These are phyloP conservation scores for Aspergillus quadricinctus DNA, from an alignment of 2,329 filamentous ascomycete species.

Conservation along the genomic window DNA sequence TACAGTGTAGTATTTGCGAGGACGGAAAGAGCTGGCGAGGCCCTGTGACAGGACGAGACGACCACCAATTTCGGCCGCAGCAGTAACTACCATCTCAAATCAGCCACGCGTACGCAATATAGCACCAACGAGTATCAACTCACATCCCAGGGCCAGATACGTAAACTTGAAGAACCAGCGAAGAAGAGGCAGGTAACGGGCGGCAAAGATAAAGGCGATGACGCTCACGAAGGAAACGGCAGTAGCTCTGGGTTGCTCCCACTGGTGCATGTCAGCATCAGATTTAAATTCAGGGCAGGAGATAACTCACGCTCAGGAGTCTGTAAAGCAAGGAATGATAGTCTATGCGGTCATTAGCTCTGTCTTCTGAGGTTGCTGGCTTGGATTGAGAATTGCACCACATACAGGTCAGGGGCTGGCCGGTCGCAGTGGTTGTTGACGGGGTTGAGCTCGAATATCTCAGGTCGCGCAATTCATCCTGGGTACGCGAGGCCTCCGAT, in stretches of 20 bases:
- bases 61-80: slow-evolving; percentile 54
- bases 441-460: slow-evolving; percentile 52
- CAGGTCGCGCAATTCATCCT: slow-evolving; percentile 55
- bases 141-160: slow-evolving; percentile 57
- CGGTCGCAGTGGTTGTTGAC: slow-evolving; percentile 53
- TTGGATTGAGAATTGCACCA: slow-evolving; percentile 6
- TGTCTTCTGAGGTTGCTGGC: not conserved
- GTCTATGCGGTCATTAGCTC: slow-evolving; percentile 37
- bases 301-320: slow-evolving; percentile 53
- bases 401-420: slow-evolving; percentile 60
- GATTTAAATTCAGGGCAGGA: slow-evolving; percentile 2
- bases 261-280: slow-evolving; percentile 35
- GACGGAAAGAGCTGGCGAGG: slow-evolving; percentile 57
- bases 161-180: slow-evolving; percentile 58
- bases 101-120: slow-evolving; percentile 5
- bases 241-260: slow-evolving; percentile 63
- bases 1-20: slow-evolving; percentile 62
- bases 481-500: slow-evolving; percentile 53
- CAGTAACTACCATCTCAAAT: slow-evolving; percentile 43
- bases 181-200: slow-evolving; percentile 59
- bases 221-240: slow-evolving; percentile 55
- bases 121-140: slow-evolving; percentile 29
- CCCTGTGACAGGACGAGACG: slow-evolving; percentile 54
- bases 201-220: slow-evolving; percentile 58
- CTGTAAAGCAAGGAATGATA: slow-evolving; percentile 66